These are phyloP conservation scores for Alectoria sarmentosa DNA, from an alignment of 495 filamentous ascomycete species.

Conservation along the genomic window DNA sequence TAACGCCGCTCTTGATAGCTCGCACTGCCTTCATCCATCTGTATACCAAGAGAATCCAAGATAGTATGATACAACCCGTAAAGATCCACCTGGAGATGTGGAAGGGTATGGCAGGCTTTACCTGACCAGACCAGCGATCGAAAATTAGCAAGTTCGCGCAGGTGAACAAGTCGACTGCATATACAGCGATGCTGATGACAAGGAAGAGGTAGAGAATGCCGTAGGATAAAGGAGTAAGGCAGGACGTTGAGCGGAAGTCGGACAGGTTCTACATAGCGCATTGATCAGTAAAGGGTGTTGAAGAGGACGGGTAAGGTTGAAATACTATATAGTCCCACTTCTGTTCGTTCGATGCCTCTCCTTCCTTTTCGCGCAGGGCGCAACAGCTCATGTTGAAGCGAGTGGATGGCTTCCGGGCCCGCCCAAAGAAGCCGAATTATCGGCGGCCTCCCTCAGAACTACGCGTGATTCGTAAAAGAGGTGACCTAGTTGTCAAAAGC, in stretches of 20 bases:
- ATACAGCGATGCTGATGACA: conserved; percentile 73
- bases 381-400: conserved; percentile 60
- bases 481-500: not conserved
- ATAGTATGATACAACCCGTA: conserved; percentile 77
- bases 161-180: conserved; percentile 85
- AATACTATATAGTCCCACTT: conserved; percentile 94
- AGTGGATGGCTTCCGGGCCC: conserved; percentile 12
- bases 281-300: conserved; percentile 16
- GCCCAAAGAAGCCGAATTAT: conserved; percentile 13
- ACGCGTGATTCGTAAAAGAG: not conserved
- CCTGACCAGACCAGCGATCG: conserved; percentile 59
- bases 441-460: not conserved
- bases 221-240: conserved; percentile 73
- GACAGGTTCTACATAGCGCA: conserved; percentile 61
- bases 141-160: conserved; percentile 85
- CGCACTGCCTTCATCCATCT: conserved; percentile 71
- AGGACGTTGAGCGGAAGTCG: conserved; percentile 80
- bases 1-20: conserved; percentile 73
- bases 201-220: conserved; percentile 73
- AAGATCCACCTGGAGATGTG: conserved; percentile 83
- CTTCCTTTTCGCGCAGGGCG: conserved; percentile 60
- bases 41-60: conserved; percentile 66
- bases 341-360: conserved; percentile 65
- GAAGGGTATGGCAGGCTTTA: conserved; percentile 62
- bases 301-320: conserved; percentile 14